Evolutionary conservation across 371 early-diverging fungal genomes (phyloP).

Genomic region (Mucor piriformis): DNA sequence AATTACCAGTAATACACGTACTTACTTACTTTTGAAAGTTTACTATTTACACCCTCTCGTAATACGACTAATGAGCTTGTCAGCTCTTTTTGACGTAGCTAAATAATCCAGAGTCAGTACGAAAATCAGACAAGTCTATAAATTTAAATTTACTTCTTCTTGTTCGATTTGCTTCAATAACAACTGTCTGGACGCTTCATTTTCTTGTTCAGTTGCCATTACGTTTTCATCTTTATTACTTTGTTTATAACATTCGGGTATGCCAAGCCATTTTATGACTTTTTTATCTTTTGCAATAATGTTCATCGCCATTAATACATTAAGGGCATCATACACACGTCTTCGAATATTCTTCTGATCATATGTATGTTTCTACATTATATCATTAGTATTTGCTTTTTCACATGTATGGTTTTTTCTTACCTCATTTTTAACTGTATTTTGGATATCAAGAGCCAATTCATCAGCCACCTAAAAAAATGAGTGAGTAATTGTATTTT

Average conservation of each 20-base stretch:
- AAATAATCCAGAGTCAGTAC: not conserved
- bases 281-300: constrained; percentile 73
- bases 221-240: not conserved
- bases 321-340: constrained; percentile 81
- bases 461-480: constrained; percentile 31
- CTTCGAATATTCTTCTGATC: constrained; percentile 81
- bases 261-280: constrained; percentile 73
- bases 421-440: constrained; percentile 4
- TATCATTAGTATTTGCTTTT: not conserved
- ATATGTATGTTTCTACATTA: constrained; percentile 30
- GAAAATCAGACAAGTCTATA: not conserved
- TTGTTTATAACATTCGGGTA: constrained; percentile 36
- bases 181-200: not conserved
- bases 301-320: constrained; percentile 76
- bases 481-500: constrained; percentile 1
- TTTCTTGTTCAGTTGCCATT: not conserved
- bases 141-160: constrained; percentile 10
- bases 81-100: constrained; percentile 12
- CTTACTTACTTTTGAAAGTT: constrained; percentile 18
- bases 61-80: constrained; percentile 10
- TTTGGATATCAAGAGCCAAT: constrained; percentile 29
- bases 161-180: constrained; percentile 19
- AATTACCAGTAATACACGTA: not conserved
- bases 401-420: not conserved
- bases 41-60: constrained; percentile 12